Percentiles rank a stretch among this genome's conserved stretches.
These are phyloP conservation scores for Tillandsia fasciculata DNA, from an alignment of 176 grass and related monocot species.

Conservation along the genomic window DNA sequence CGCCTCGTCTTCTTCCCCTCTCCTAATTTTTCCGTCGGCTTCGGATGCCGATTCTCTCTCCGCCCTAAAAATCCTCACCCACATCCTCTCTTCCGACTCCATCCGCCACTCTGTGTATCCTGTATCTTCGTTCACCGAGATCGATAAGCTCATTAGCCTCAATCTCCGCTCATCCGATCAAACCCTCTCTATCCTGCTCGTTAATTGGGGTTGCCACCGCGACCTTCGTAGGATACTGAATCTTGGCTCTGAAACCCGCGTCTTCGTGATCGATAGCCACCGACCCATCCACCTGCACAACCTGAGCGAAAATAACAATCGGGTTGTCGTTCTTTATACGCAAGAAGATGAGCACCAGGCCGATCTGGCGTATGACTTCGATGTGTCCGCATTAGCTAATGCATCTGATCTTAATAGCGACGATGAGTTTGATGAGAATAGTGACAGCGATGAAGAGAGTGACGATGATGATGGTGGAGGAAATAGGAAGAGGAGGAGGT, in stretches of 20 bases:
- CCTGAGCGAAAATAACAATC: slow-evolving; percentile 47
- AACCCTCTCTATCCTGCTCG: slow-evolving; percentile 40
- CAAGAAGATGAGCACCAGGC: slow-evolving; percentile 65
- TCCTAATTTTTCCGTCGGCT: slow-evolving; percentile 71
- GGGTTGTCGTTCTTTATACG: slow-evolving; percentile 64
- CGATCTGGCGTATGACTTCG: slow-evolving; percentile 73
- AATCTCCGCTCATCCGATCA: slow-evolving; percentile 25
- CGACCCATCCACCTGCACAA: slow-evolving; percentile 76
- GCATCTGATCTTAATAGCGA: slow-evolving; percentile 51
- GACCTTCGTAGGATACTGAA: slow-evolving; percentile 52
- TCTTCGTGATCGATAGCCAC: slow-evolving; percentile 70
- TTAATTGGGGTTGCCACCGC: slow-evolving; percentile 79
- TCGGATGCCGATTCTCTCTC: slow-evolving; percentile 80
- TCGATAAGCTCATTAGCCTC: slow-evolving; percentile 8
- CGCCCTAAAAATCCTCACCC: slow-evolving; percentile 47
- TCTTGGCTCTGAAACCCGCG: slow-evolving; percentile 19
- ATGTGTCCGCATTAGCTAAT: slow-evolving; percentile 60
- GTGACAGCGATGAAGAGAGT: slow-evolving; percentile 20
- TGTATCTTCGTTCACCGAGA: slow-evolving; percentile 38
- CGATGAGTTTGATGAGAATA: slow-evolving; percentile 23
- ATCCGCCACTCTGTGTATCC: slow-evolving; percentile 47
- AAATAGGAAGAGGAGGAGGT: slow-evolving; percentile 30
- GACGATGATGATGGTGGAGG: slow-evolving; percentile 21
- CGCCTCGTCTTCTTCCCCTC: slow-evolving; percentile 28
- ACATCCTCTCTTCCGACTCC: slow-evolving; percentile 64